Evolutionary conservation across 306 rosid species (phyloP), one percentile per base, ranked within the genome.

Genomic region (Inga leiocalycina): DNA sequence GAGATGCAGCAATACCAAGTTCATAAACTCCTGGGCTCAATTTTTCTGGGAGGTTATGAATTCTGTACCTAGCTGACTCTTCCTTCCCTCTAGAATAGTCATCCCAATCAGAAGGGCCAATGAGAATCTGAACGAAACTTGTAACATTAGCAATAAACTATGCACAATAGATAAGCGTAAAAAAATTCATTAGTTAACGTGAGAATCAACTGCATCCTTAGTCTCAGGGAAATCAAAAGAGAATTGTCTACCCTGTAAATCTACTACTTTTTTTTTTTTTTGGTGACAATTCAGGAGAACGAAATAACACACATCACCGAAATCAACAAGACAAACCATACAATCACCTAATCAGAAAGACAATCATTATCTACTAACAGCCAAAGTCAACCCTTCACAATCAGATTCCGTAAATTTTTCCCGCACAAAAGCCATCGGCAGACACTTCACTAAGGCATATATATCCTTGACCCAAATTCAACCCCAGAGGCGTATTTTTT

Each of bases 41-140:
- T 56, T 66, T 66, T 27, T 73, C 62, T 0, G 97, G 98, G 8
- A 93, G 93, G 64, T 92, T 95, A 17, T 91, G 93, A 24, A 89
- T 86, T 77, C 98, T 92, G 82, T 93, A 95, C 22, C 88, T 88
- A 52, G 80, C 79, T 49, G 91, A 94, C 66, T 92, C 97, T 80
- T 93, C 98, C 81, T 90, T 91, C 39, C 96, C 98, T 32, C 75
- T 73, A 11, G 86, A 84, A 86, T 84, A 74, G 49, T 93, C 93
- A 45, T 91, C 91, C 98, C 98, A 95, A 87, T 95, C 98, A 69
- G 75, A 80, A 73, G 97, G 86, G 19, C 98, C 98, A 62, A 95
- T 86, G 44, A 95, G 90, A 88, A 95, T 87, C 98, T 95, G 81
- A 83, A 66, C 75, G 5, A 57, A 79, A 61, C 41, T 15, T 32